Percentiles rank a stretch among this genome's conserved stretches.
phyloP scores from a whole-genome alignment of 495 filamentous ascomycete genomes.

The Aspergillus homomorphus region DNA sequence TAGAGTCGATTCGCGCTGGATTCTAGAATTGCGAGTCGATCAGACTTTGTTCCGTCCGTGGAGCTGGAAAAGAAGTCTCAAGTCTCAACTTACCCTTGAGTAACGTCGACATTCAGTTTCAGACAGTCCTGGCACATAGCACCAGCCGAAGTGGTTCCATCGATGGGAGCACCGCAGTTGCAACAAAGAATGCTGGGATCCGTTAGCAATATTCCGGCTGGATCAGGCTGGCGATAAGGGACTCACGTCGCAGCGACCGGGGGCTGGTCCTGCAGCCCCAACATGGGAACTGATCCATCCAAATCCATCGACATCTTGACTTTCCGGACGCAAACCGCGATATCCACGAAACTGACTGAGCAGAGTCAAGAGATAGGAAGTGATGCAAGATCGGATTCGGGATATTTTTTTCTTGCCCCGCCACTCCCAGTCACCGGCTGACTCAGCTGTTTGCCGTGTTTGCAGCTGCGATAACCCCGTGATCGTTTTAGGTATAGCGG shows the following conservation, averaged over 20 bases:
- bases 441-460: slow-evolving; percentile 30
- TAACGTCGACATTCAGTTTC: slow-evolving; percentile 88
- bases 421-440: slow-evolving; percentile 23
- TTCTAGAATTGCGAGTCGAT: slow-evolving; percentile 25
- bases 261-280: slow-evolving; percentile 39
- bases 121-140: slow-evolving; percentile 94
- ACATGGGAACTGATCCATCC: slow-evolving; percentile 59
- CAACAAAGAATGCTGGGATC: slow-evolving; percentile 77
- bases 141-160: slow-evolving; percentile 80
- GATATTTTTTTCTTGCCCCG: slow-evolving; percentile 31
- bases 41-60: background rate
- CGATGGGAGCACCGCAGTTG: slow-evolving; percentile 91
- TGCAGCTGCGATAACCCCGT: slow-evolving; percentile 9
- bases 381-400: slow-evolving; percentile 18
- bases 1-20: slow-evolving; percentile 78
- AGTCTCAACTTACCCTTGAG: slow-evolving; percentile 51
- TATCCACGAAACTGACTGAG: background rate
- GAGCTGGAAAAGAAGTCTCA: background rate
- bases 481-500: background rate
- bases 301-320: slow-evolving; percentile 68
- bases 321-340: background rate
- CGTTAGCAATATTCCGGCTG: slow-evolving; percentile 14
- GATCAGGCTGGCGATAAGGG: slow-evolving; percentile 16
- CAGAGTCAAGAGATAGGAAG: background rate
- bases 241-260: slow-evolving; percentile 58